These are phyloP conservation scores for Vicia faba DNA, from an alignment of 306 rosid genomes.

Conservation along the genomic window DNA sequence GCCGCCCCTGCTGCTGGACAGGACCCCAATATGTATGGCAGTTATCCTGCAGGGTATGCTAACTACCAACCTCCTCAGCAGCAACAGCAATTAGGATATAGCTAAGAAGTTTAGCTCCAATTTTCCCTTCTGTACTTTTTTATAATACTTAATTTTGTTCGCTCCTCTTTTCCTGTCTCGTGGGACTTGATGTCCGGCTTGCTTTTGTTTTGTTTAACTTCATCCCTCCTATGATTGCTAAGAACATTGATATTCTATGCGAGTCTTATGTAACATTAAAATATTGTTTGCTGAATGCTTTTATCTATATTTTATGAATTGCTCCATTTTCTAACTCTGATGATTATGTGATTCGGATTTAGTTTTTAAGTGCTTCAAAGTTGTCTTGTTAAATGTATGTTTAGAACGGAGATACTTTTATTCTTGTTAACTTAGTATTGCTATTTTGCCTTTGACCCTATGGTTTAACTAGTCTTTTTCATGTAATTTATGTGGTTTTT, in stretches of 20 bases:
- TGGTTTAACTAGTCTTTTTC: too few relatives aligned
- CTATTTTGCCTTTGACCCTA: too few relatives aligned
- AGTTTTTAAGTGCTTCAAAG: too few relatives aligned
- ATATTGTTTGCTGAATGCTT: conserved; percentile 31
- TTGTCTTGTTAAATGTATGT: too few relatives aligned
- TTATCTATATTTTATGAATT: conserved; percentile 2
- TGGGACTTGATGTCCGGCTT: conserved; percentile 10
- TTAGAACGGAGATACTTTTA: too few relatives aligned
- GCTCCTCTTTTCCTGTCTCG: not conserved
- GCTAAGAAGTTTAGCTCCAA: conserved; percentile 39
- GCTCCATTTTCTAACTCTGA: not conserved
- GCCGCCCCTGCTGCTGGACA: conserved; percentile 72
- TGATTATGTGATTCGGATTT: not conserved
- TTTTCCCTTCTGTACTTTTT: conserved; percentile 41
- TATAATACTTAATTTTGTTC: conserved; percentile 39
- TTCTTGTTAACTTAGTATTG: too few relatives aligned
- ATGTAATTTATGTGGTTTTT: too few relatives aligned
- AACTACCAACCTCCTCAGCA: conserved; percentile 79
- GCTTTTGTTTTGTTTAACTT: not conserved
- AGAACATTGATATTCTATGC: conserved; percentile 31
- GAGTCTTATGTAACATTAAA: conserved; percentile 27
- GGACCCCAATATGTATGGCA: conserved; percentile 81
- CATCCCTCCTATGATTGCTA: conserved; percentile 31
- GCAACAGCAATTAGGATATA: conserved; percentile 82
- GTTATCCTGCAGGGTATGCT: conserved; percentile 64